Conservation (phyloP, 1,284 basidiomycete species). For the Ceratobasidium sp. region DNA sequence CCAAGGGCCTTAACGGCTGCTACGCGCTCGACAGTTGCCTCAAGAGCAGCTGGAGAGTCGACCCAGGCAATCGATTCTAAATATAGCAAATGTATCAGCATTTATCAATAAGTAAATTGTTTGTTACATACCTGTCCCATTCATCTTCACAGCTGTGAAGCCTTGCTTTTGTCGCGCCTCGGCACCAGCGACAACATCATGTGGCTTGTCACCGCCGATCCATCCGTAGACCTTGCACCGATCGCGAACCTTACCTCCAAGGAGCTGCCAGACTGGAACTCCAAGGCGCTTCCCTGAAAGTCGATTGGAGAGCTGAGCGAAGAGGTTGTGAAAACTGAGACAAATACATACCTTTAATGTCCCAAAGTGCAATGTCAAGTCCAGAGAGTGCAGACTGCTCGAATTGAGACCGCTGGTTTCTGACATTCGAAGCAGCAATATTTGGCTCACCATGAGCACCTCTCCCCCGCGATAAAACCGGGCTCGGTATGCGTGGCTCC, state of each 20-base stretch:
- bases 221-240: constrained; percentile 70
- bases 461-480: constrained; percentile 80
- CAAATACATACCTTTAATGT: constrained; percentile 70
- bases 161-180: constrained; percentile 71
- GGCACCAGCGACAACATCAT: constrained; percentile 70
- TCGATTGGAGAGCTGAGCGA: not conserved
- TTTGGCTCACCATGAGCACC: constrained; percentile 69
- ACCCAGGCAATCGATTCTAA: constrained; percentile 56
- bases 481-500: constrained; percentile 70
- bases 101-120: constrained; percentile 48
- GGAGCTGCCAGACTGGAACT: constrained; percentile 78
- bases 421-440: constrained; percentile 44
- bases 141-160: constrained; percentile 83
- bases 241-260: constrained; percentile 76
- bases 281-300: constrained; percentile 66
- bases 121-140: constrained; percentile 63
- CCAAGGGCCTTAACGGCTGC: constrained; percentile 70
- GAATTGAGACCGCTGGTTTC: not conserved
- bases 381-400: constrained; percentile 61
- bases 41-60: constrained; percentile 62
- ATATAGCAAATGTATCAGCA: not conserved
- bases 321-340: not conserved
- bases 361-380: constrained; percentile 69
- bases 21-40: constrained; percentile 70
- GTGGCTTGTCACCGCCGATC: constrained; percentile 78